Evolutionary conservation across 176 grass and related monocot genomes (phyloP).

Genomic region (Aechmea fasciata): DNA sequence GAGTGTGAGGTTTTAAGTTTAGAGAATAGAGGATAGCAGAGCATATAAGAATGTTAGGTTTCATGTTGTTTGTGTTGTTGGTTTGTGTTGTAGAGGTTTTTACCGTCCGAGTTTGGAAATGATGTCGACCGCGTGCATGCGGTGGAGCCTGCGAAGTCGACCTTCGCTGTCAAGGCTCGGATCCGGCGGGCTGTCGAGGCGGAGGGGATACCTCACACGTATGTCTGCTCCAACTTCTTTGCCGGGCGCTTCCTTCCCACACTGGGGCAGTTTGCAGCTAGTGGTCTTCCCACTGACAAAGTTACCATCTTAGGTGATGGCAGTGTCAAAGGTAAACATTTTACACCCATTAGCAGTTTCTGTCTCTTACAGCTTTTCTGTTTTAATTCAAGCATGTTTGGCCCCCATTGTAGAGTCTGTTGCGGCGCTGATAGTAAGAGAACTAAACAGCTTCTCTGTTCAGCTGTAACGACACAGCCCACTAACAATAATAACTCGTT

Average conservation of each 20-base stretch:
- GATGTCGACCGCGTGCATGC: constrained; percentile 25
- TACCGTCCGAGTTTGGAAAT: constrained; percentile 41
- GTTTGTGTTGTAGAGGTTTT: constrained; percentile 24
- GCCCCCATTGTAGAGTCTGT: too few relatives aligned
- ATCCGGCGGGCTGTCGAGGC: constrained; percentile 27
- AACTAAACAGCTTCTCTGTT: too few relatives aligned
- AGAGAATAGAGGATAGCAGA: too few relatives aligned
- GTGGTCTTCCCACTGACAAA: constrained; percentile 25
- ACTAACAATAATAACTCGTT: too few relatives aligned
- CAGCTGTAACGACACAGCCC: too few relatives aligned
- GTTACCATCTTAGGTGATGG: constrained; percentile 39
- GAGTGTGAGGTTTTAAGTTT: too few relatives aligned
- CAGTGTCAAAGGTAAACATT: constrained; percentile 26
- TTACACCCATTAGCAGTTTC: neutral
- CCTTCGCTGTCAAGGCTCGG: constrained; percentile 15
- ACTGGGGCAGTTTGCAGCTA: constrained; percentile 23
- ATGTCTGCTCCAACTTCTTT: constrained; percentile 28
- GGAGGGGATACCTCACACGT: constrained; percentile 23
- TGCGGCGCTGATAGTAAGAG: too few relatives aligned
- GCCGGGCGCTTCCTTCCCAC: constrained; percentile 32
- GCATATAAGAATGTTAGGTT: too few relatives aligned
- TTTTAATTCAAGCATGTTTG: too few relatives aligned
- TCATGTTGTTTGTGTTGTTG: too few relatives aligned
- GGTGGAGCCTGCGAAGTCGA: constrained; percentile 14
- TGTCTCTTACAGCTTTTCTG: constrained; percentile 10